Evolutionary conservation across 768 basidiomycete species (phyloP).

Genomic region (Paxillus ammoniavirescens): DNA sequence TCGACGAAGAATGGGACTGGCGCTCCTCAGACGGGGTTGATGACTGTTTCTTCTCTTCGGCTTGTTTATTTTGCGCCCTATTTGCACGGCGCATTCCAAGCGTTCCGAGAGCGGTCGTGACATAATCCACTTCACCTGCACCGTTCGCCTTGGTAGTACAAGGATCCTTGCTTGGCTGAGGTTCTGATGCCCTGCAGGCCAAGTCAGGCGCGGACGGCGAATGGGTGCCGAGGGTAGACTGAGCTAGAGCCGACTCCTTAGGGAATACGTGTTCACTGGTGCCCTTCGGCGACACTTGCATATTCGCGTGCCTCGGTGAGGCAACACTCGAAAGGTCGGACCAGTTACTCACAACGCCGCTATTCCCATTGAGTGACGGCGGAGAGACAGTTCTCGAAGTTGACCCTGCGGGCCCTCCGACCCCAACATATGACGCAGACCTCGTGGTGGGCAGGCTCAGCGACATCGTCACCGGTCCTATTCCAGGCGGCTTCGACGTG

Average conservation of each 20-base stretch:
- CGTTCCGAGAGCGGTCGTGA: slow-evolving; percentile 24
- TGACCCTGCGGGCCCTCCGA: background rate
- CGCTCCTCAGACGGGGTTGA: slow-evolving; percentile 16
- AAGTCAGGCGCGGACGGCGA: slow-evolving; percentile 7
- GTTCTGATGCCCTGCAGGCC: slow-evolving; percentile 15
- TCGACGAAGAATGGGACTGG: slow-evolving; percentile 5
- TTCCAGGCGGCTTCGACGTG: slow-evolving; percentile 5
- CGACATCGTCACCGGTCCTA: slow-evolving; percentile 16
- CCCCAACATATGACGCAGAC: slow-evolving; percentile 6
- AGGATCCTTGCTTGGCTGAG: slow-evolving; percentile 11
- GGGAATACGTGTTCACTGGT: slow-evolving; percentile 7
- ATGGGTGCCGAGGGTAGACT: slow-evolving; percentile 14
- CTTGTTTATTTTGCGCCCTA: slow-evolving; percentile 17
- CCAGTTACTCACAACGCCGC: slow-evolving; percentile 1
- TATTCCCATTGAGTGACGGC: slow-evolving; percentile 4
- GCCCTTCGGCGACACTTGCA: slow-evolving; percentile 3
- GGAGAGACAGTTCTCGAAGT: slow-evolving; percentile 10
- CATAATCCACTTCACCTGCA: slow-evolving; percentile 8
- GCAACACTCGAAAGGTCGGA: slow-evolving; percentile 17
- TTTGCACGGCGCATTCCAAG: slow-evolving; percentile 30
- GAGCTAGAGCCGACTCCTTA: slow-evolving; percentile 7
- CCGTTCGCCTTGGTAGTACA: slow-evolving; percentile 17
- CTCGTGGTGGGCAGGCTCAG: slow-evolving; percentile 13
- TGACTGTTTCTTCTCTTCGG: slow-evolving; percentile 24
- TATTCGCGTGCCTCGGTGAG: slow-evolving; percentile 7